Evolutionary conservation across 2,329 filamentous ascomycete genomes (phyloP), one percentile per base, ranked within the genome.

Genomic region (Fusarium udum): DNA sequence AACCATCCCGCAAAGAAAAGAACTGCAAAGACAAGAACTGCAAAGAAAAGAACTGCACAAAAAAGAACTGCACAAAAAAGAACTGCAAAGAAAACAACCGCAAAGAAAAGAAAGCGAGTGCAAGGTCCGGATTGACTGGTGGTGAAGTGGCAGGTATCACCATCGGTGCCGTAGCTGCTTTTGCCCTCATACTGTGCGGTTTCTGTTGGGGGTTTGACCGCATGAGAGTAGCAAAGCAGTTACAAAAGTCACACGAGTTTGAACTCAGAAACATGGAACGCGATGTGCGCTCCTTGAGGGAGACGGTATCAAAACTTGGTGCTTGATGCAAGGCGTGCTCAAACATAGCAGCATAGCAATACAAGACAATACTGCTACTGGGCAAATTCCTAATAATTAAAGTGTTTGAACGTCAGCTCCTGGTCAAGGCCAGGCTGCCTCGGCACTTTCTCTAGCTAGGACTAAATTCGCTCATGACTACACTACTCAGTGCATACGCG

Each of bases 1-100:
- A 15, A 22, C 32, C 49, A 0, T 15, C 32, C 13, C 7, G 49
- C 4, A 0, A 52, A 11, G 13, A 15, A 36, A 7, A 3, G 4
- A 52, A 52, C 13, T 14, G 32, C 14, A 34, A 34, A 34, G 32
- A 34, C 4, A 32, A 32, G 32, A 32, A 37, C 16, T 16, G 36
- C 9, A 37, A 37, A 18, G 32, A 14, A 32, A 32, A 13, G 32
- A 37, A 13, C 12, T 6, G 49, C 3, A 0, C 36, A 20, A 6
- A 15, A 36, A 7, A 3, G 2, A 36, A 52, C n/a, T n/a, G n/a
- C n/a, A n/a, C n/a, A n/a, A n/a, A n/a, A 13, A 32, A 32, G 31
- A 32, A 36, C 16, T 16, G 34, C 10, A 36, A 36, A 18, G 31
- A 13, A 32, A 32, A 12, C 11, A 36, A 13, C 12, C 9, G 49